Percentiles rank a stretch among this genome's conserved stretches.
Conservation (phyloP, 2,329 filamentous ascomycete species). For the Penicillium sp. region DNA sequence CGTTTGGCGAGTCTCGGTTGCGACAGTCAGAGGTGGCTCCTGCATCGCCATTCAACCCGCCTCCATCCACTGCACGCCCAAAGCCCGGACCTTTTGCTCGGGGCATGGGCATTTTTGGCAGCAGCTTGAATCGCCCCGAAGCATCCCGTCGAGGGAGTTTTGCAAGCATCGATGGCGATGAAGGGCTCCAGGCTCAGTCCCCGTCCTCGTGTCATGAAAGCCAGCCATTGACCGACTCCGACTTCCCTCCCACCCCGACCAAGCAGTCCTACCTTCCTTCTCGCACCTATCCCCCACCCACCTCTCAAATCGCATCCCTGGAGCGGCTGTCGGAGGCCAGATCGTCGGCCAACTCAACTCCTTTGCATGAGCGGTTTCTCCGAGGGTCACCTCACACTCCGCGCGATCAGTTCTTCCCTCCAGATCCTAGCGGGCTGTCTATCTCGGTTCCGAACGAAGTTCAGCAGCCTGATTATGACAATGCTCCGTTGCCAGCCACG, state of each 20-base stretch:
- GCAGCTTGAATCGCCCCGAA: slow-evolving; percentile 45
- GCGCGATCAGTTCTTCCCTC: slow-evolving; percentile 64
- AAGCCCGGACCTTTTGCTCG: slow-evolving; percentile 64
- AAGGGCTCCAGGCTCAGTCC: slow-evolving; percentile 55
- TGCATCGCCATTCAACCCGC: slow-evolving; percentile 72
- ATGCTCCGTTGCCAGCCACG: slow-evolving; percentile 63
- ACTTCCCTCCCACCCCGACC: slow-evolving; percentile 89
- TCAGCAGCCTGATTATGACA: slow-evolving; percentile 39
- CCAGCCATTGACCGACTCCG: slow-evolving; percentile 57
- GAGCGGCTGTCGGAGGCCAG: slow-evolving; percentile 32
- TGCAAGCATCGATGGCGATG: slow-evolving; percentile 73
- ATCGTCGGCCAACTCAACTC: slow-evolving; percentile 45
- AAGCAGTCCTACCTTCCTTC: slow-evolving; percentile 51
- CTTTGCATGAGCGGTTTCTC: slow-evolving; percentile 52
- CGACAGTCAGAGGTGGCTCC: slow-evolving; percentile 68
- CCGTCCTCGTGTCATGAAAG: slow-evolving; percentile 51
- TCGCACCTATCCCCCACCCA: slow-evolving; percentile 31
- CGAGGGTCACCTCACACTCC: slow-evolving; percentile 68
- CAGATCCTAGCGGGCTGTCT: slow-evolving; percentile 75
- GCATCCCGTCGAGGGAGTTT: slow-evolving; percentile 62
- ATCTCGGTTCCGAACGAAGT: slow-evolving; percentile 60
- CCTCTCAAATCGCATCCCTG: slow-evolving; percentile 31
- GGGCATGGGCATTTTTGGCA: slow-evolving; percentile 58
- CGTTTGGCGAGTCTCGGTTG: slow-evolving; percentile 56
- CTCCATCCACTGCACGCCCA: slow-evolving; percentile 51